Base-by-base conservation (phyloP, 495 filamentous ascomycete species). In the Halenospora varia region DNA sequence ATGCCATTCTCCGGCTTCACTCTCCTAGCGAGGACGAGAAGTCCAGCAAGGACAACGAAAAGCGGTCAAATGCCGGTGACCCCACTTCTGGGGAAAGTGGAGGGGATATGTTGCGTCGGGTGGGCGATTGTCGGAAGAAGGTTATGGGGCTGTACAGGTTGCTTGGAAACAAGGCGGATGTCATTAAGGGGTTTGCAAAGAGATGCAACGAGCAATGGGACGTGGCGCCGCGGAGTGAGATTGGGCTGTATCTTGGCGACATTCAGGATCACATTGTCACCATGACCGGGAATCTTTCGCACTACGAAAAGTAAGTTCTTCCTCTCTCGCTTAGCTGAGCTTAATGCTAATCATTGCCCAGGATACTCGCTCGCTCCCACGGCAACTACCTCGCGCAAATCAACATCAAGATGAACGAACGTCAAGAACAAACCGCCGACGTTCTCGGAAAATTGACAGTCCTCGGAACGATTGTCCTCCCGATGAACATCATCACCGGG, bases 141-240 rank as follows among this genome's bases (percentile, higher is more conserved):
- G 94, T 96, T 61, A 97, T 97, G 94, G 84, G 84, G 48, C 74
- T 97, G 57, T 97, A 96, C 69, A 81, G 94, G 26, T 78, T 98
- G 45, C 77, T 98, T 19, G 94, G 94, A 62, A 96, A 94, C 71
- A 98, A 98, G 75, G 94, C 93, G 10, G 94, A 98, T 64, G 94
- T 98, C 23, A 97, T 98, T 73, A 97, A 97, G 75, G 92, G 94
- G 1, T 97, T 98, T 61, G 94, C 94, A n/a, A 98, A 98, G 74
- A 79, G 94, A 18, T 98, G 94, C 71, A 98, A 96, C 63, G 94
- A 98, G 74, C 90, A 93, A 60, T 98, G 94, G 91, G 89, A 96
- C 65, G 87, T 98, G 44, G 95, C 94, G 23, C 94, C 94, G 51
- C 79, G 93, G 57, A 92, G 88, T 26, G 94, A 98, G 71, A 97